Conservation (phyloP, 116 monocot genomes). For the Zostera marina region DNA sequence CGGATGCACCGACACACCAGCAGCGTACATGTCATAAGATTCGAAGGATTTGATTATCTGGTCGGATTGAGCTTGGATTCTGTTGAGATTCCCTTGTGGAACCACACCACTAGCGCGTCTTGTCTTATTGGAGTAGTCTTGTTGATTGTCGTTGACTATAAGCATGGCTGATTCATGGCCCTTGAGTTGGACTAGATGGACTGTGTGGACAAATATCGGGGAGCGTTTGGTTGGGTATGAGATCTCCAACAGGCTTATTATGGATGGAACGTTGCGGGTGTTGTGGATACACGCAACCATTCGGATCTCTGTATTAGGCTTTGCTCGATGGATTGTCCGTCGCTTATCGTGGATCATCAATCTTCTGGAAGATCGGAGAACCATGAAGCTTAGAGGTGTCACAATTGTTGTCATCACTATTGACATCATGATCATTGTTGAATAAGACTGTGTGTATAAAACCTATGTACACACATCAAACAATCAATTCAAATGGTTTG, state of each 20-base stretch:
- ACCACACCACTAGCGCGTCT: background rate
- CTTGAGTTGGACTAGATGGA: slow-evolving; percentile 70
- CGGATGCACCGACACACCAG: slow-evolving; percentile 34
- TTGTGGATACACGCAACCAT: slow-evolving; percentile 48
- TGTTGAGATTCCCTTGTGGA: slow-evolving; percentile 3
- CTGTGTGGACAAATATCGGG: slow-evolving; percentile 49
- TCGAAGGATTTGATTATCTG: slow-evolving; percentile 26
- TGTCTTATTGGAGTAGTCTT: background rate
- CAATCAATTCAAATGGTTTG: too few species aligned
- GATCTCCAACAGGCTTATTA: slow-evolving; percentile 38
- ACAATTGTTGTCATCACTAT: slow-evolving; percentile 23
- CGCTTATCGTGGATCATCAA: slow-evolving; percentile 39
- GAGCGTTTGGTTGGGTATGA: slow-evolving; percentile 57
- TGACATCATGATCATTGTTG: slow-evolving; percentile 40
- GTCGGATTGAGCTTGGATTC: slow-evolving; percentile 14
- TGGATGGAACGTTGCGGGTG: slow-evolving; percentile 37
- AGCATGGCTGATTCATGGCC: slow-evolving; percentile 55
- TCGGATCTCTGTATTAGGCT: slow-evolving; percentile 51
- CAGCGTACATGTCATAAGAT: slow-evolving; percentile 29
- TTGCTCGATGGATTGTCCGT: slow-evolving; percentile 31
- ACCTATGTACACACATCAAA: too few species aligned
- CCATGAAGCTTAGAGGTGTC: slow-evolving; percentile 18
- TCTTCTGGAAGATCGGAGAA: slow-evolving; percentile 8
- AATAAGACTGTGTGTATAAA: slow-evolving; percentile 27
- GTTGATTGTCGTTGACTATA: slow-evolving; percentile 16